Evolutionary conservation across 495 filamentous ascomycete species (phyloP), one percentile per base, ranked within the genome.

Genomic region (Paragyromitra xinjiangensis): DNA sequence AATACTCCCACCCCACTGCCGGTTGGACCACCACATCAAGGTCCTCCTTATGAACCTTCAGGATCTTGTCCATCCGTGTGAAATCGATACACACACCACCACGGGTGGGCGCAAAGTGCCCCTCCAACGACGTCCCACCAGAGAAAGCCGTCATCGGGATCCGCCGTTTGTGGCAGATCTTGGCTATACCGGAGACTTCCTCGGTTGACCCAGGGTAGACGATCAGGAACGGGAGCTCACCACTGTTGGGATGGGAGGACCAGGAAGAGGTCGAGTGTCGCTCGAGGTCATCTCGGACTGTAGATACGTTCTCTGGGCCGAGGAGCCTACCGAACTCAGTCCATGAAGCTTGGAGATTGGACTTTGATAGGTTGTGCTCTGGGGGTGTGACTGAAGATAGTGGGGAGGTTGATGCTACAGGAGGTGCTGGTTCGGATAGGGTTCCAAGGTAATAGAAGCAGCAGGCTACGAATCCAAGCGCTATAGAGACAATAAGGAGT

Each of bases 271-370:
- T 92, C 0, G 94, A 87, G 83, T 98, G 95, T 11, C 86, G 85
- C 9, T 87, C 84, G 50, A 94, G 83, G 72, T 97, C 92, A 11
- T 84, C 85, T 7, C 86, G 85, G 51, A 88, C 75, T 0, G 95
- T 97, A 56, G 91, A 94, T 45, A 99, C 92, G 83, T 98, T 90
- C 39, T 94, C 92, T 71, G 88, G 86, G 64, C 96, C 95, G 8
- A 98, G 88, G 22, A 99, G 91, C 37, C 88, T 87, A 51, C 91
- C 90, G 81, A 98, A 94, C 83, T 99, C 95, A 5, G 91, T 86
- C 95, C 96, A 99, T 3, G 95, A 93, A 8, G 96, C 93, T 85
- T 98, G 91, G 50, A 98, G 88, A 80, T 94, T 95, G 19, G 89
- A 86, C 64, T 87, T 88, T 40, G 90, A 88, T 61, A 89, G 87